phyloP scores from a whole-genome alignment of 177 flowering plant genomes.

The Tripterygium wilfordii region DNA sequence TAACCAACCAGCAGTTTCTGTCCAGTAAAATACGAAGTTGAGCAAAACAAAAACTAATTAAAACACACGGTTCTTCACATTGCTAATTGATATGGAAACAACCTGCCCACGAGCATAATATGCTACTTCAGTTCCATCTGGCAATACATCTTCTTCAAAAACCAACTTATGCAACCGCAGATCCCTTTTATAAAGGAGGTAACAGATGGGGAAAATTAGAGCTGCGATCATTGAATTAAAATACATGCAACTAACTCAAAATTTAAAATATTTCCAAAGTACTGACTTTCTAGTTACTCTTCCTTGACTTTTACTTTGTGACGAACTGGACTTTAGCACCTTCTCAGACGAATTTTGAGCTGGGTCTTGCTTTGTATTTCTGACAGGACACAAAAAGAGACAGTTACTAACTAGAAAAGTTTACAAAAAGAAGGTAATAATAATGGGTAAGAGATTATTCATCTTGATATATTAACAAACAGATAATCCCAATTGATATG shows the following conservation, averaged over 20 bases:
- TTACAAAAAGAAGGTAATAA: too few relatives aligned
- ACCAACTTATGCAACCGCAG: constrained; percentile 74
- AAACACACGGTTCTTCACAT: too few relatives aligned
- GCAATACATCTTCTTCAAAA: constrained; percentile 61
- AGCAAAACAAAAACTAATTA: too few relatives aligned
- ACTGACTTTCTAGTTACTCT: constrained; percentile 69
- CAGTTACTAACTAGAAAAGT: too few relatives aligned
- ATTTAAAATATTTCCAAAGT: too few relatives aligned
- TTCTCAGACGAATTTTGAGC: constrained; percentile 17
- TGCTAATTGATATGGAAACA: constrained; percentile 10
- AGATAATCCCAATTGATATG: too few relatives aligned
- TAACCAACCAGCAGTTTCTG: constrained; percentile 75
- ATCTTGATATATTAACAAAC: too few relatives aligned
- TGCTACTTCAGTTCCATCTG: constrained; percentile 79
- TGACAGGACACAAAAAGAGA: too few relatives aligned
- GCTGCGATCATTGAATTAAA: too few relatives aligned
- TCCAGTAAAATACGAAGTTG: constrained; percentile 4
- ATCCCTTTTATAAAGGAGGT: constrained; percentile 42
- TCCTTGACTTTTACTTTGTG: constrained; percentile 36
- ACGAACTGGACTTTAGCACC: constrained; percentile 18
- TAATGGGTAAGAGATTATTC: too few relatives aligned
- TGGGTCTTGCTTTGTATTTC: constrained; percentile 15
- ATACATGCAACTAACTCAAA: too few relatives aligned
- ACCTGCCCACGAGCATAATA: constrained; percentile 77
- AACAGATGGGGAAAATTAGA: neutral